These are phyloP conservation scores for Plantago coronopus DNA, from an alignment of 305 asterid genomes.

Conservation along the genomic window DNA sequence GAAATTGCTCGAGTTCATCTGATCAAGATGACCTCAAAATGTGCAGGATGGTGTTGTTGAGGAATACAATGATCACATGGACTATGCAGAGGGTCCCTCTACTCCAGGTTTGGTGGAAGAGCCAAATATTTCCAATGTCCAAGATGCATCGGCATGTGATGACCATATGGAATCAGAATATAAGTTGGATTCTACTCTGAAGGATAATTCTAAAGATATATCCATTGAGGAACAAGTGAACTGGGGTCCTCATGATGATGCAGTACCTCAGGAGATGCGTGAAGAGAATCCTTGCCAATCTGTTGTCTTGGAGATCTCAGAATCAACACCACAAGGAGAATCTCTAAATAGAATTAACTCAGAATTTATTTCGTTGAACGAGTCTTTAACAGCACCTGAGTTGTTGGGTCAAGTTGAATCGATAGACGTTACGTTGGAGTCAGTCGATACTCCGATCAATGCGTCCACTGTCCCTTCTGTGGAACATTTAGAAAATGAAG, in stretches of 20 bases:
- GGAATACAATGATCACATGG: slow-evolving; percentile 55
- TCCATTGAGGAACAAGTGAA: slow-evolving; percentile 33
- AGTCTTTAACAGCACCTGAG: slow-evolving; percentile 28
- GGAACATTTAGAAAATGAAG: slow-evolving; percentile 35
- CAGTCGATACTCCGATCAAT: slow-evolving; percentile 28
- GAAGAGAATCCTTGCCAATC: slow-evolving; percentile 46
- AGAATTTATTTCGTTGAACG: slow-evolving; percentile 30
- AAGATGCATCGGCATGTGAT: slow-evolving; percentile 84
- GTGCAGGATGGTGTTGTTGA: slow-evolving; percentile 36
- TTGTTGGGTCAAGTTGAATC: slow-evolving; percentile 33
- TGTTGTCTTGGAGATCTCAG: slow-evolving; percentile 34
- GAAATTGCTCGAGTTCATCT: background rate
- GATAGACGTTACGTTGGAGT: slow-evolving; percentile 26
- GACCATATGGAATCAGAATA: slow-evolving; percentile 75
- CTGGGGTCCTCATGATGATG: slow-evolving; percentile 36
- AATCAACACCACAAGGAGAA: slow-evolving; percentile 31
- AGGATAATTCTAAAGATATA: slow-evolving; percentile 33
- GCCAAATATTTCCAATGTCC: slow-evolving; percentile 67
- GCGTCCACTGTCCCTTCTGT: slow-evolving; percentile 32
- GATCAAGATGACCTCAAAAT: background rate
- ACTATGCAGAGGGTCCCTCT: slow-evolving; percentile 86
- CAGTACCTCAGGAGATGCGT: slow-evolving; percentile 29
- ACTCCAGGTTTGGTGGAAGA: slow-evolving; percentile 92
- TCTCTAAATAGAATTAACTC: slow-evolving; percentile 29
- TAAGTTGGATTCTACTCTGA: slow-evolving; percentile 42